These are phyloP conservation scores for Salix koriyanagi DNA, from an alignment of 345 rosid species.

Conservation along the genomic window DNA sequence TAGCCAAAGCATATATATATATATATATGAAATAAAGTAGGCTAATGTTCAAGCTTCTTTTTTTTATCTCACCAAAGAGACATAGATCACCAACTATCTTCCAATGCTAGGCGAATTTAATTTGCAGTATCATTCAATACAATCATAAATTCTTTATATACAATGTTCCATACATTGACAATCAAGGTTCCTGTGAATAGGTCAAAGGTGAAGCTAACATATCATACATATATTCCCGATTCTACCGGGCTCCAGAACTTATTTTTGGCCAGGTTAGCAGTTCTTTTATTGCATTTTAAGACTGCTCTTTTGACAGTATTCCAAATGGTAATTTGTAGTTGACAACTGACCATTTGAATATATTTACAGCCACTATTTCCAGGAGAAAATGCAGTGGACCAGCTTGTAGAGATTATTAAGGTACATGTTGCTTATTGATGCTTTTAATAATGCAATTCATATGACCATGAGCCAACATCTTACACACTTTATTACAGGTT, in stretches of 20 bases:
- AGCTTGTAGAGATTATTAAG: constrained; percentile 36
- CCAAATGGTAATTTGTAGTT: background rate
- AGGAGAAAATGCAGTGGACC: constrained; percentile 37
- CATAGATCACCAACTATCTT: too few species aligned
- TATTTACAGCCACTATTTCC: constrained; percentile 29
- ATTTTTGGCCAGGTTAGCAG: constrained; percentile 32
- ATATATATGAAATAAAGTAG: too few species aligned
- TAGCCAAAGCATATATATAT: too few species aligned
- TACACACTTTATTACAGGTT: constrained; percentile 8
- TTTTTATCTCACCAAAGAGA: too few species aligned
- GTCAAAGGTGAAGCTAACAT: constrained; percentile 32
- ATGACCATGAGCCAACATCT: background rate
- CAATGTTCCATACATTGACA: background rate
- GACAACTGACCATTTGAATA: background rate
- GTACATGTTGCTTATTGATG: constrained; percentile 5
- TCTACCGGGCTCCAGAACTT: constrained; percentile 36
- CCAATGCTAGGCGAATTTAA: too few species aligned
- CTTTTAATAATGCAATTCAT: background rate
- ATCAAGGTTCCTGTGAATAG: constrained; percentile 10
- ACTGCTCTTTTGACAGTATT: background rate
- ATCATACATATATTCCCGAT: constrained; percentile 32
- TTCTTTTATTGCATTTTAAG: background rate
- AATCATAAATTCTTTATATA: background rate
- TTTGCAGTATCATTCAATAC: too few species aligned
- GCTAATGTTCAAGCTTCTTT: too few species aligned